These are phyloP conservation scores for Coccinonectria pachysandricola DNA, from an alignment of 2,329 filamentous ascomycete species.

Conservation along the genomic window DNA sequence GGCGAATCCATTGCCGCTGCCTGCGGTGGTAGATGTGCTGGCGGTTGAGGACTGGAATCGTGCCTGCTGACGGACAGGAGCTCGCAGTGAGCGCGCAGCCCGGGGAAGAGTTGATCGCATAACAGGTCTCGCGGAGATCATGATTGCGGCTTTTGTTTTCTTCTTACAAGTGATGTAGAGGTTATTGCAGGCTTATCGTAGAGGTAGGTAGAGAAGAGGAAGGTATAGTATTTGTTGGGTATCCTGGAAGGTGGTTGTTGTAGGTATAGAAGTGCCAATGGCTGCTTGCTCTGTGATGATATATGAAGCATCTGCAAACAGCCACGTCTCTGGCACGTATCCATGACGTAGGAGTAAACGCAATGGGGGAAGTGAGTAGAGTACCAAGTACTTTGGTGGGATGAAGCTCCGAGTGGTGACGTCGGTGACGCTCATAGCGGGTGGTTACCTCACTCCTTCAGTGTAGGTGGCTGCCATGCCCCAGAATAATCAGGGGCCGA, in stretches of 20 bases:
- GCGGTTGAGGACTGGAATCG: slow-evolving; percentile 33
- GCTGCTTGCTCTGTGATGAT: too few relatives aligned
- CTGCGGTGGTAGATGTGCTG: slow-evolving; percentile 13
- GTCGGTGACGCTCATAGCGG: slow-evolving; percentile 17
- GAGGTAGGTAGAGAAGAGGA: background rate
- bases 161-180: slow-evolving; percentile 1
- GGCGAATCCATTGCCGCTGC: slow-evolving; percentile 24
- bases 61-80: slow-evolving; percentile 17
- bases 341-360: slow-evolving; percentile 11
- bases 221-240: slow-evolving; percentile 1
- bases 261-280: too few relatives aligned
- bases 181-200: too few relatives aligned
- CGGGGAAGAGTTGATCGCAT: slow-evolving; percentile 18
- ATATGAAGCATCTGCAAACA: too few relatives aligned
- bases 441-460: too few relatives aligned
- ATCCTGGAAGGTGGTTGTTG: too few relatives aligned
- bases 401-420: slow-evolving; percentile 15
- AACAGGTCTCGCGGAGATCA: slow-evolving; percentile 23
- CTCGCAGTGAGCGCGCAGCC: slow-evolving; percentile 17
- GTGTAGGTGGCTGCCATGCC: too few relatives aligned
- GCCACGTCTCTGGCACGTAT: slow-evolving; percentile 12
- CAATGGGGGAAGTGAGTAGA: slow-evolving; percentile 7
- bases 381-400: too few relatives aligned
- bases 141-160: slow-evolving; percentile 8
- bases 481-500: too few relatives aligned